Evolutionary conservation across 768 basidiomycete species (phyloP), one percentile per base, ranked within the genome.

Genomic region (Mrakia frigida): DNA sequence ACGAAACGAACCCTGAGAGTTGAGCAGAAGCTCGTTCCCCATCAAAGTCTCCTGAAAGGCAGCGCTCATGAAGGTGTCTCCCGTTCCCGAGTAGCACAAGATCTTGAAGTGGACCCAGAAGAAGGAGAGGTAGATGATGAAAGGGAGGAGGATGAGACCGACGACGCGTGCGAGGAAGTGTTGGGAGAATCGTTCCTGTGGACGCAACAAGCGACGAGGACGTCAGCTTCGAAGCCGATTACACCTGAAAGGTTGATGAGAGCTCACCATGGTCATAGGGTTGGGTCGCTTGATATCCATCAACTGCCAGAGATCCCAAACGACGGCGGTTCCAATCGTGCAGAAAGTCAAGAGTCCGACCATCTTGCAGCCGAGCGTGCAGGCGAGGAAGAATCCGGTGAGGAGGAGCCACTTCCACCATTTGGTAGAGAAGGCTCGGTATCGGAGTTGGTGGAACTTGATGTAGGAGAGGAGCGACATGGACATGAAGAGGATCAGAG

Each of bases 311-410:
- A 99, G 86, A 82, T 99, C 97, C 77, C 96, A 89, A 41, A 92
- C 81, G 61, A 98, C 97, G 9, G 96, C 96, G 69, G 91, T 86
- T 2, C 97, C 97, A 79, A 99, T 89, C 21, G 92, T 88, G 59
- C 89, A 74, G 75, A 99, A 98, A 2, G 94, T 94, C 78, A 99
- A 87, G 68, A 98, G 86, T 50, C 97, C 97, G 80, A 98, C 98
- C 84, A 98, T 97, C 84, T 99, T 99, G 81, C 95, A 96, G 6
- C 92, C 93, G 88, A 97, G 92, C 2, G 94, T 93, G 83, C 94
- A 94, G 46, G 94, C 93, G 88, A 99, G 92, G 84, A 92, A 94
- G 74, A 90, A 86, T 28, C 97, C 97, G 2, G 96, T 98, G 2
- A 91, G 87, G 59, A 90, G 82, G 56, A 98, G 86, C 96, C 97